phyloP scores from a whole-genome alignment of 805 yeast species.

The Ogataea parapolymorpha region DNA sequence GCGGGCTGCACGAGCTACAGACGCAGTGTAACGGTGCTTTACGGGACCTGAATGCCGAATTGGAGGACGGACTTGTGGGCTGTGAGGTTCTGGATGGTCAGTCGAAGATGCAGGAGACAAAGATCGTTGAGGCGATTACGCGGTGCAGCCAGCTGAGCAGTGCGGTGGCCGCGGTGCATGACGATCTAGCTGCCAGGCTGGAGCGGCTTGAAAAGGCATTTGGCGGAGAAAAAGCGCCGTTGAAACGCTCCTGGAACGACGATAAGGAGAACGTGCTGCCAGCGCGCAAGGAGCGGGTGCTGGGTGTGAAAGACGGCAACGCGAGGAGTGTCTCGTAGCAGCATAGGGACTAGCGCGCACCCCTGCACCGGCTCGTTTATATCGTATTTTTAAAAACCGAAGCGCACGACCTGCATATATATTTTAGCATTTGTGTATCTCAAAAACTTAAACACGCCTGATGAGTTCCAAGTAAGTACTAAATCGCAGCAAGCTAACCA shows the following conservation, averaged over 20 bases:
- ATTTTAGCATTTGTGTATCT: background rate
- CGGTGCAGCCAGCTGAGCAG: background rate
- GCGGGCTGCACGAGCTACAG: background rate
- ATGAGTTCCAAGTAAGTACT: conserved; percentile 11
- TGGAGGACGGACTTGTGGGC: background rate
- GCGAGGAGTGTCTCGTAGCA: background rate
- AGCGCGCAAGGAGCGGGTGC: background rate
- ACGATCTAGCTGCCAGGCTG: background rate
- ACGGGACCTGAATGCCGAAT: background rate
- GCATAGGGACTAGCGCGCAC: too few species aligned
- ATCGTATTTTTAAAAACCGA: conserved; percentile 1
- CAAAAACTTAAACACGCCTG: conserved; percentile 3
- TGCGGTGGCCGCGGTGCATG: background rate
- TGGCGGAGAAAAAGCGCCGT: background rate
- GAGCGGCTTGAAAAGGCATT: background rate
- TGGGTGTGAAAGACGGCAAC: background rate
- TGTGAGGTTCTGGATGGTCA: background rate
- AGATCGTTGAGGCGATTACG: background rate
- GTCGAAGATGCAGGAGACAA: background rate
- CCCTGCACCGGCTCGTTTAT: conserved; percentile 2
- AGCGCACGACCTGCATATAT: conserved; percentile 6
- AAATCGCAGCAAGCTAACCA: background rate
- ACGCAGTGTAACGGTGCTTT: background rate
- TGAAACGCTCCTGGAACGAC: conserved; percentile 2
- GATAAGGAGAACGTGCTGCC: conserved; percentile 3